Evolutionary conservation across 2,329 filamentous ascomycete species (phyloP).

Genomic region (Aspergillus ochraceoroseus): DNA sequence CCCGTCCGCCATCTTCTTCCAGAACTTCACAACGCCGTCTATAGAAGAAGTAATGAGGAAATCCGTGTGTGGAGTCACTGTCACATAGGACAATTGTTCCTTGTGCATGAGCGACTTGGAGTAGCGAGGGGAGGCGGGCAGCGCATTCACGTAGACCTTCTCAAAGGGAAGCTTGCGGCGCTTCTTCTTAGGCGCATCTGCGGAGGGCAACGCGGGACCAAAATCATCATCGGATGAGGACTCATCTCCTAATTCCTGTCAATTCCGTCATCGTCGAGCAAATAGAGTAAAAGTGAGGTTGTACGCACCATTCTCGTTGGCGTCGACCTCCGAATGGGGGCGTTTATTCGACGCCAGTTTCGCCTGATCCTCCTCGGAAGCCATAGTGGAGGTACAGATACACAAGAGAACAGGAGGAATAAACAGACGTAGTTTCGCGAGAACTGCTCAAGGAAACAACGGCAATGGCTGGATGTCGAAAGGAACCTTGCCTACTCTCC

Average conservation of each 20-base stretch:
- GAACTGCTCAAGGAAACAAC: too few relatives aligned
- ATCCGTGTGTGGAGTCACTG: constrained; percentile 83
- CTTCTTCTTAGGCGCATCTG: constrained; percentile 79
- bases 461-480: neutral
- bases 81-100: constrained; percentile 83
- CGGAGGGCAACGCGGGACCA: constrained; percentile 81
- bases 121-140: constrained; percentile 76
- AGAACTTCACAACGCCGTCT: constrained; percentile 98
- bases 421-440: too few relatives aligned
- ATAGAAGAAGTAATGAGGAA: constrained; percentile 91
- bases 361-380: constrained; percentile 24
- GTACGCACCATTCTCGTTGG: constrained; percentile 39
- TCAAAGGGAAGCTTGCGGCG: constrained; percentile 86
- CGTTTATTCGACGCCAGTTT: constrained; percentile 48
- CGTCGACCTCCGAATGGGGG: constrained; percentile 53
- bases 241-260: constrained; percentile 27
- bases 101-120: constrained; percentile 98
- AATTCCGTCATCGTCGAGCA: constrained; percentile 2
- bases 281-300: neutral
- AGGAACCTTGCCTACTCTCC: too few relatives aligned
- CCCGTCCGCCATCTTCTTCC: constrained; percentile 88
- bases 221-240: constrained; percentile 83
- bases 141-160: constrained; percentile 85
- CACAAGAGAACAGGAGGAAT: neutral
- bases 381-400: constrained; percentile 24